Base-by-base conservation (phyloP, 495 filamentous ascomycete species). In the Podospora anserina region DNA sequence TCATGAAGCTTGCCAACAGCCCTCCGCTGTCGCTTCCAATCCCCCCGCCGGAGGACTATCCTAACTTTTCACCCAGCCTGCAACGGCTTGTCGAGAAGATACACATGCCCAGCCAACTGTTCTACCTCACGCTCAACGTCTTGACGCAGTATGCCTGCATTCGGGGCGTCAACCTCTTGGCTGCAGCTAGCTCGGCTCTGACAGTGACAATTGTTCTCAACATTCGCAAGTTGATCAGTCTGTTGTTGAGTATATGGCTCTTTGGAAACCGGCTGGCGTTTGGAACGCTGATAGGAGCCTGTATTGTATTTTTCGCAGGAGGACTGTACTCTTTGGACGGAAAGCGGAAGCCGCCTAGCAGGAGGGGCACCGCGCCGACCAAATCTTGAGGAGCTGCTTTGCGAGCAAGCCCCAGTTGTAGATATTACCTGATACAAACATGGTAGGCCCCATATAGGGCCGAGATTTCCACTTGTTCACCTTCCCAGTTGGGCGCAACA, bases 191-290 rank as follows among this genome's bases (percentile, higher is more conserved):
- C 3, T 93, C 94, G 18, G 96, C 95, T 0, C 82, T 99, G 63
- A 97, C 94, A 0, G 95, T 99, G 18, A 97, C 94, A 1, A 95
- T 99, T 56, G 91, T 97, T 39, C 84, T 99, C 28, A 99, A 98
- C 77, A 90, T 99, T 61, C 86, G 95, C 72, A 99, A 99, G 78
- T 82, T 99, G n/a, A 89, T 96, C 20, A 96, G 92, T 68, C 84
- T 98, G 66, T 76, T 97, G 69, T 73, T 98, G 54, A 97, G 94
- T 68, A 93, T 97, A 68, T 93, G 91, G 83, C 76, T 98, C 3
- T 99, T 99, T 79, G 95, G 94, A 9, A 97, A 98, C 75, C 74
- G 85, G 39, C 78, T 99, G 70, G 85, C 88, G 0, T 78, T 82
- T 3, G 89, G 91, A 53, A 94, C 97, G 57, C 75, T 96, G 55